Evolutionary conservation across 257 asterid species (phyloP), one percentile per base, ranked within the genome.

Genomic region (Ilex asprella): DNA sequence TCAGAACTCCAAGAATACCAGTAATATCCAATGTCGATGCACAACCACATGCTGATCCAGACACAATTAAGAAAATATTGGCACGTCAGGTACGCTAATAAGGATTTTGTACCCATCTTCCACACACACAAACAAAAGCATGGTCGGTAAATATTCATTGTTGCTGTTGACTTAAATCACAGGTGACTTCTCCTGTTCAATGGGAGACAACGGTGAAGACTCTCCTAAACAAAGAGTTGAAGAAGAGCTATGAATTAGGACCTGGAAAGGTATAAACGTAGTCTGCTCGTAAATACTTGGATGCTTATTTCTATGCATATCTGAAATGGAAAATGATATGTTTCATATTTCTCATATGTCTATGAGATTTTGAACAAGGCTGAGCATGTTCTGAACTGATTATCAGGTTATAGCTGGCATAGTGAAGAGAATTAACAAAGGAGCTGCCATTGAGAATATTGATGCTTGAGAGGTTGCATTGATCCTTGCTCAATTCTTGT

Each of bases 11-110:
- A 30, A 82, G 90, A 76, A 81, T 93, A 70, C 96, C 99, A 39
- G 97, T 89, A 55, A 89, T 93, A 70, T 93, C 99, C 41, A 93
- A 93, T 15, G 97, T 93, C 14, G 99, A 93, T 31, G 97, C 95
- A 39, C 81, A 85, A 70, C 97, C 84, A 30, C 84, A 79, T 60
- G 68, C 84, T 32, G 81, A 79, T 67, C 81, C 84, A n/a, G 81
- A 75, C n/a, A 79, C 75, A 43, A 79, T 75, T 7, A 93, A 84
- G 86, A 85, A 86, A 73, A 87, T 89, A 70, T 82, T 93, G 64
- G 92, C 96, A 66, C 81, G 91, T 30, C 99, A 93, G 86, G 98
- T 86, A 74, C 70, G 31, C 53, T 53, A 46, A 21, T 21, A 21
- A 21, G 27, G 27, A 21, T 21, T 21, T 21, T 21, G 27, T 21